Base-by-base conservation (phyloP, 106 monocot genomes). In the Allium fistulosum region DNA sequence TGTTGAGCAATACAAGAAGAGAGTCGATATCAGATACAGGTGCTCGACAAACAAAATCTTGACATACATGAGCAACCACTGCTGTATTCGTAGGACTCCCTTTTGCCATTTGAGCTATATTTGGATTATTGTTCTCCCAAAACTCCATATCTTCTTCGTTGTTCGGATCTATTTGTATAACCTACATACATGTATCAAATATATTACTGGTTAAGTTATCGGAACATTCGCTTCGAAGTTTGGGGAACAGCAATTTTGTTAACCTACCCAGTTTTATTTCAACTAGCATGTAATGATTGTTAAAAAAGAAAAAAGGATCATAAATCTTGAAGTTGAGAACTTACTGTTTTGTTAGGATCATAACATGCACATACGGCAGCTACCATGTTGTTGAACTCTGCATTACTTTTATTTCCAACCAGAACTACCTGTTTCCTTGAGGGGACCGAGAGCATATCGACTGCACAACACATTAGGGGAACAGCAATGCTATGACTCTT, bases 381-480 rank as follows among this genome's bases (percentile, higher is more conserved):
- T 26, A 88, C 75, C 90, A 95, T 85, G 57, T 79, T 79, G 14
- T 72, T 52, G 53, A 85, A 88, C 53, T 85, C 83, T 4, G 62
- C 10, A 57, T 81, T 76, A 17, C 51, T 63, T 74, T 91, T 95
- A 59, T 79, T 72, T 3, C 94, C 94, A 15, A 83, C 85, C 15
- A 95, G 53, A 37, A 95, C 91, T 0, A 91, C 77, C 70, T 95
- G 94, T 58, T 80, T 91, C 77, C 90, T 81, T 0, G 85, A 91
- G 7, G 83, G 79, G 17, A 63, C 68, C 46, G 74, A 71, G 8
- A 91, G 71, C 85, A 95, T 88, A 71, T 95, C 88, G 61, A 81
- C 83, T 9, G 88, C 94, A 75, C 85, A 85, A 28, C 91, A 91
- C 94, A 95, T 85, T 6, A 95, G 74, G 7, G 91, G 94, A 52